phyloP scores from a whole-genome alignment of 164 flowering plant genomes.

The Magnolia sinica region DNA sequence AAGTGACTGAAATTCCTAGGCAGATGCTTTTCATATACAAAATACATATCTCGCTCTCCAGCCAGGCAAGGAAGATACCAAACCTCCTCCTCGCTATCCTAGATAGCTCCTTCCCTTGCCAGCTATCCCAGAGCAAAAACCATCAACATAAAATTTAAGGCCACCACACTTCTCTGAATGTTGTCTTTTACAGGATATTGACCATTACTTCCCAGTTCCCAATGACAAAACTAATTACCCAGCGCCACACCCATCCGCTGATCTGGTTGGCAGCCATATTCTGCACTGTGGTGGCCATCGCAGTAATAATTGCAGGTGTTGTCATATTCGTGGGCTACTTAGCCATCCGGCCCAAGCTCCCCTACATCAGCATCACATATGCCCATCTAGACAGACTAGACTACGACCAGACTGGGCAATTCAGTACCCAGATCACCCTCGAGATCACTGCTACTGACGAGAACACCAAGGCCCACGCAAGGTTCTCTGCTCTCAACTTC shows the following conservation, averaged over 20 bases:
- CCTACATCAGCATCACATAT: slow-evolving; percentile 38
- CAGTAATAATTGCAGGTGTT: slow-evolving; percentile 58
- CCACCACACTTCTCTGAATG: slow-evolving; percentile 18
- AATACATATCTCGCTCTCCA: slow-evolving; percentile 35
- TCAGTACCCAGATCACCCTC: slow-evolving; percentile 41
- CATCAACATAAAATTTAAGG: not conserved
- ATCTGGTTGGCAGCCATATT: slow-evolving; percentile 59
- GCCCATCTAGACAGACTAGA: slow-evolving; percentile 50
- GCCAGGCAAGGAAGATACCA: slow-evolving; percentile 72
- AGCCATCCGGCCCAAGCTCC: slow-evolving; percentile 56
- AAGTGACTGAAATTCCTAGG: slow-evolving; percentile 26
- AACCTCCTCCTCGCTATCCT: slow-evolving; percentile 46
- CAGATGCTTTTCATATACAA: slow-evolving; percentile 6
- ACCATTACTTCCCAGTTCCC: slow-evolving; percentile 27
- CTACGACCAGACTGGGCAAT: slow-evolving; percentile 34
- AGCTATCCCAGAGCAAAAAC: not conserved
- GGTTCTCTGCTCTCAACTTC: slow-evolving; percentile 42
- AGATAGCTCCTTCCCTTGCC: slow-evolving; percentile 10
- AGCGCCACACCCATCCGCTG: slow-evolving; percentile 31
- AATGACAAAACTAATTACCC: slow-evolving; percentile 15
- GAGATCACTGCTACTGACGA: slow-evolving; percentile 52
- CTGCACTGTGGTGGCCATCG: slow-evolving; percentile 52
- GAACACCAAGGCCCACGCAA: slow-evolving; percentile 59
- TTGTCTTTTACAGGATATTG: slow-evolving; percentile 11
- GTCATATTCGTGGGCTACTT: slow-evolving; percentile 58